Base-by-base conservation (phyloP, 2,329 filamentous ascomycete genomes). In the Nannizzia gypsea region DNA sequence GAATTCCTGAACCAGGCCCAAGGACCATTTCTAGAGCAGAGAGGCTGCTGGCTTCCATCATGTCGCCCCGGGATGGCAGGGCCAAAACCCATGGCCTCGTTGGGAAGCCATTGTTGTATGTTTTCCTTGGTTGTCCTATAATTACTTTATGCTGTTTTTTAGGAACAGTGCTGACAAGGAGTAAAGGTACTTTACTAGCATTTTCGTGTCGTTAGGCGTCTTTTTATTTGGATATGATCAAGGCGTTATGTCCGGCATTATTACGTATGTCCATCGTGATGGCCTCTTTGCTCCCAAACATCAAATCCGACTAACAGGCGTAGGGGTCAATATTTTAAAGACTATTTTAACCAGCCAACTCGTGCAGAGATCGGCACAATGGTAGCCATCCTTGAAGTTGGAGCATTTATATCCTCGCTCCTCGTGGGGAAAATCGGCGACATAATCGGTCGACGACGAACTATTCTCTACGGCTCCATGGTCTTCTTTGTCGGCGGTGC, bases 341-440 rank as follows among this genome's bases (percentile, higher is more conserved):
- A 91, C 71, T 96, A 96, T 73, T 97, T 99, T 75, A 80, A 91
- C 68, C 85, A 97, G 67, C 93, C 93, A 20, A 87, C 89, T 24
- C 83, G 83, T 67, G 89, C 90, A 54, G 84, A 96, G 72, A 86
- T 99, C 61, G 93, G 92, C 62, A 97, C 91, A 28, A 97, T 97
- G 87, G 93, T 99, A 61, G 92, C 93, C 65, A 97, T 99, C 67
- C 82, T 99, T 61, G 92, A 96, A 76, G 79, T 97, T 58, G 93
- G 93, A 62, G 93, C 93, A 40, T 88, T 99, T 63, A 87, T 95
- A 67, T 88, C 92, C 20, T 97, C 92, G 0, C 76, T 99, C 9
- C 73, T 86, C 31, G 90, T 97, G 38, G 93, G 93, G 56, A 85
- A 87, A 63, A 83, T 97, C 60, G 93, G 93, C 66, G 93, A 99